Evolutionary conservation across 1,284 basidiomycete species (phyloP), one percentile per base, ranked within the genome.

Genomic region (Trametes versicolor): DNA sequence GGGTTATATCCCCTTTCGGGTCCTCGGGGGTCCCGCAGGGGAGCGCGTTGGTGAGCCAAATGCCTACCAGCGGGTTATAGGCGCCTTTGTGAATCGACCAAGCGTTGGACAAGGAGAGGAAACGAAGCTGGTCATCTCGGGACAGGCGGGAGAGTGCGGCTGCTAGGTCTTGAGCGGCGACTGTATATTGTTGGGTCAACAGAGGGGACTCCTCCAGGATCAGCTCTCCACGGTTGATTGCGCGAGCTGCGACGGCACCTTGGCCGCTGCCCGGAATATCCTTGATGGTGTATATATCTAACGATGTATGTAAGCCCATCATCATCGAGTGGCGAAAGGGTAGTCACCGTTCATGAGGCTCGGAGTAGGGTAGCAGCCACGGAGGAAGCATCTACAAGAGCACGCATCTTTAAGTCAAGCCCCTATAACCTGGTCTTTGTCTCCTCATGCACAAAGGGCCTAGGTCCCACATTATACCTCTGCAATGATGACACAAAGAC

Each of bases 171-270:
- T 45, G 19, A 13, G 43, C 43, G 21, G 23, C 32, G 36, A 34
- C 36, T 1, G 43, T 48, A 3, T 39, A 43, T 4, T 68, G 62
- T 37, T 71, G 66, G 25, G 67, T 68, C 50, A 76, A 66, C 13
- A 77, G 65, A 1, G 74, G 74, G 13, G 70, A 55, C 60, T 77
- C 75, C 25, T 67, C 60, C 19, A 77, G 66, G 50, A 77, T 67
- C 17, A 73, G 63, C 25, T 72, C 72, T 15, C 74, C 74, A 9
- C 65, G 45, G 27, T 34, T 25, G 55, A 77, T 70, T 34, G 65
- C 21, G n/a, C 66, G 65, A n/a, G 68, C 62, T 13, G 75, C 73
- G 37, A 76, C 47, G 34, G 73, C 48, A 21, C 73, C 74, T 54
- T 70, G 68, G 12, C 75, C 75, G 41, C 71, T 72, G 49, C 68